phyloP scores from a whole-genome alignment of 192 early-diverging fungal species.

The Obelidium mucronatum region DNA sequence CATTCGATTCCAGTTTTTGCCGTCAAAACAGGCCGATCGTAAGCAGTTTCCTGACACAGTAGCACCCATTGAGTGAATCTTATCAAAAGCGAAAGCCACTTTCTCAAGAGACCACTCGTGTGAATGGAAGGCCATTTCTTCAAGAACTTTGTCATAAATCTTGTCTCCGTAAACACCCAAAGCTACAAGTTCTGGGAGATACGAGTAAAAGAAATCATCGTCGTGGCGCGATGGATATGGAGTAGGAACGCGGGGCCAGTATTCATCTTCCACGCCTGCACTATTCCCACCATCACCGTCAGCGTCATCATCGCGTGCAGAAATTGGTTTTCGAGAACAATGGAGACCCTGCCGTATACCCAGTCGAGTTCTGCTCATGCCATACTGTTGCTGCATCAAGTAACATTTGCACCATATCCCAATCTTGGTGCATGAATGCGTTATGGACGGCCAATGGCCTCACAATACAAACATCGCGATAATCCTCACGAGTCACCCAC shows the following conservation, averaged over 20 bases:
- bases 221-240: background rate
- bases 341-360: no score
- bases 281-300: background rate
- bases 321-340: no score
- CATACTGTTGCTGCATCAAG: background rate
- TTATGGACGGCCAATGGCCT: background rate
- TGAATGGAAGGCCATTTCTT: background rate
- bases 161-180: background rate
- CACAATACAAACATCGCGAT: background rate
- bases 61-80: background rate
- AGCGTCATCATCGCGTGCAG: no score
- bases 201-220: background rate
- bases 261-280: background rate
- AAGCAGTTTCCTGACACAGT: background rate
- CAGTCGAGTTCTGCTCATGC: background rate
- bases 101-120: background rate
- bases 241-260: background rate
- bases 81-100: background rate
- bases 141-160: background rate
- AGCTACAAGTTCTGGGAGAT: background rate
- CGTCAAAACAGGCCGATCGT: background rate
- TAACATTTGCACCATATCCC: background rate
- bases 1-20: background rate
- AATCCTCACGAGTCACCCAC: background rate
- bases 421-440: background rate